phyloP scores from a whole-genome alignment of 129 eudicot species.

The Centaurea solstitialis region DNA sequence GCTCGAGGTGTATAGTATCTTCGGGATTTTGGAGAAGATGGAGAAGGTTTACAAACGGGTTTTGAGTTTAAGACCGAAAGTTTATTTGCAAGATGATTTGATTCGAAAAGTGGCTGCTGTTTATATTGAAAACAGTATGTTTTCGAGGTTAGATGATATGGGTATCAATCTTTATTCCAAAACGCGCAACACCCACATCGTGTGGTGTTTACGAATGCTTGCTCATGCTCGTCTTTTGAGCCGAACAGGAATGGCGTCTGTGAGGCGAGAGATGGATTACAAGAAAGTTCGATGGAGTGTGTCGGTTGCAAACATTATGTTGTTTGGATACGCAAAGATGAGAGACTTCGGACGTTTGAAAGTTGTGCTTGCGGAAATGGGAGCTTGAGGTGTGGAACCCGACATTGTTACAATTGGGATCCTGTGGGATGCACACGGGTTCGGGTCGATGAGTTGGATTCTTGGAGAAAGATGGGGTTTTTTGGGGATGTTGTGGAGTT shows the following conservation, averaged over 20 bases:
- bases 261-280: conserved; percentile 40
- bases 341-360: conserved; percentile 23
- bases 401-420: conserved; percentile 57
- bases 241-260: conserved; percentile 34
- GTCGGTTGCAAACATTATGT: conserved; percentile 41
- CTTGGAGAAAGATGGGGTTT: conserved; percentile 40
- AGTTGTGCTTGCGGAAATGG: conserved; percentile 31
- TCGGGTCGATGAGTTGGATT: conserved; percentile 29
- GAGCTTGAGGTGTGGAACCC: conserved; percentile 40
- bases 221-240: conserved; percentile 47
- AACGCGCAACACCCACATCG: conserved; percentile 24
- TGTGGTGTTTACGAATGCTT: conserved; percentile 50
- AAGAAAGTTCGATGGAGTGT: conserved; percentile 33
- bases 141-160: conserved; percentile 45
- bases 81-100: conserved; percentile 31
- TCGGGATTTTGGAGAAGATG: conserved; percentile 45
- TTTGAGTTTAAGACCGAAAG: conserved; percentile 31
- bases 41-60: conserved; percentile 34
- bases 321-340: conserved; percentile 42
- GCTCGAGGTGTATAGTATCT: conserved; percentile 51
- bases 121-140: conserved; percentile 48
- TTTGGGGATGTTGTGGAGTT: conserved; percentile 41
- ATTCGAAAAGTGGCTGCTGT: conserved; percentile 47
- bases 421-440: conserved; percentile 35
- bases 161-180: conserved; percentile 27